These are phyloP conservation scores for Podosphaera xanthii DNA, from an alignment of 2,329 filamentous ascomycete species.

Conservation along the genomic window DNA sequence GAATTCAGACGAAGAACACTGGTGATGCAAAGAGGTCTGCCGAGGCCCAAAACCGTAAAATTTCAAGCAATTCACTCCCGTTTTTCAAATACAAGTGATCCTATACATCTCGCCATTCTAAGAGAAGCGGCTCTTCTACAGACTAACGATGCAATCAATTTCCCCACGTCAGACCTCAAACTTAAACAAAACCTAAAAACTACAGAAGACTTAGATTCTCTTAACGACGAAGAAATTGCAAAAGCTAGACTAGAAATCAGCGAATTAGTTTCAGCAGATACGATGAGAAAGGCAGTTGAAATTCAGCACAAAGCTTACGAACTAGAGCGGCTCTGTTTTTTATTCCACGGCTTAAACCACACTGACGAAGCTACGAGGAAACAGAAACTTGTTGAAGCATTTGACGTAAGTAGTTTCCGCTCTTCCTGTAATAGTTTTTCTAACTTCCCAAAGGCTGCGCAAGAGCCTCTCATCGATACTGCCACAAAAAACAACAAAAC, in stretches of 20 bases:
- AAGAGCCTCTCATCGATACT: slow-evolving; percentile 47
- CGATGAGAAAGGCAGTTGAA: slow-evolving; percentile 26
- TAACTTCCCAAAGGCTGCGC: slow-evolving; percentile 30
- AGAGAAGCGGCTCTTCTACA: slow-evolving; percentile 60
- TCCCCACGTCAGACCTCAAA: slow-evolving; percentile 43
- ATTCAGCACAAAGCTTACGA: slow-evolving; percentile 32
- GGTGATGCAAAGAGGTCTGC: slow-evolving; percentile 69
- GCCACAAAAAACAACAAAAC: slow-evolving; percentile 69
- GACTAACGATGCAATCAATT: slow-evolving; percentile 58
- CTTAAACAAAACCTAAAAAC: slow-evolving; percentile 28
- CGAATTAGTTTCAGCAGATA: slow-evolving; percentile 22
- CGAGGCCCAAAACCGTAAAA: slow-evolving; percentile 53
- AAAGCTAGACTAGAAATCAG: slow-evolving; percentile 53
- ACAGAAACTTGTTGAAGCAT: slow-evolving; percentile 27
- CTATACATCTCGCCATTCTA: slow-evolving; percentile 46
- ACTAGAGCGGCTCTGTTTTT: slow-evolving; percentile 26
- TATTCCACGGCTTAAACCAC: slow-evolving; percentile 66
- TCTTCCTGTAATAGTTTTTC: slow-evolving; percentile 1
- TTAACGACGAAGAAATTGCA: slow-evolving; percentile 50
- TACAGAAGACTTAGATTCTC: slow-evolving; percentile 31
- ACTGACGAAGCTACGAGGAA: slow-evolving; percentile 34
- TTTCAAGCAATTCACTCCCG: slow-evolving; percentile 41
- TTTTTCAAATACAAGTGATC: slow-evolving; percentile 36
- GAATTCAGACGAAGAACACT: slow-evolving; percentile 72
- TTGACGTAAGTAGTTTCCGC: slow-evolving; percentile 34